phyloP scores from a whole-genome alignment of 306 rosid species.

The Dryas octopetala region DNA sequence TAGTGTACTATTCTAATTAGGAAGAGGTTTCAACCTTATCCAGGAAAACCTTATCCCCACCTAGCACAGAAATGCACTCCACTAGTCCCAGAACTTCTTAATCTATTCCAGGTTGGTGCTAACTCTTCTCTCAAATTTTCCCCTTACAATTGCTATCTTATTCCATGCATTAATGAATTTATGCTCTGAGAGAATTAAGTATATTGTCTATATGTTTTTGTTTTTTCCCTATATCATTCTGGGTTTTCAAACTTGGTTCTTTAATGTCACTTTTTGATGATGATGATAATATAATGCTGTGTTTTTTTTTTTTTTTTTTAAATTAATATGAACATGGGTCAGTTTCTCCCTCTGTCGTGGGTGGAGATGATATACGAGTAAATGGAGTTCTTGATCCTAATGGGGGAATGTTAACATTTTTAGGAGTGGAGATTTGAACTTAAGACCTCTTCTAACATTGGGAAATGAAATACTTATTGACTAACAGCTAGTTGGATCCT shows the following conservation, averaged over 20 bases:
- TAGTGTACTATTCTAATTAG: constrained; percentile 27
- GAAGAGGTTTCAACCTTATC: constrained; percentile 40
- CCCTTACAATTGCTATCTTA: neutral
- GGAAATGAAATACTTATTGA: too few relatives aligned
- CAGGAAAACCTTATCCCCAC: constrained; percentile 54
- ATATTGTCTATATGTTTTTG: neutral
- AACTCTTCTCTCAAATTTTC: neutral
- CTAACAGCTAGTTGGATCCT: too few relatives aligned
- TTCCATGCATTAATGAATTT: neutral
- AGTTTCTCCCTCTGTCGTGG: neutral
- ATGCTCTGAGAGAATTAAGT: neutral
- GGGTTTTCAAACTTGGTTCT: neutral
- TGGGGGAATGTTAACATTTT: neutral
- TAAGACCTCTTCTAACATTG: too few relatives aligned
- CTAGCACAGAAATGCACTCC: constrained; percentile 14
- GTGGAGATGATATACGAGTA: neutral
- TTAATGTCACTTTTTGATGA: neutral
- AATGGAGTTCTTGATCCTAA: neutral
- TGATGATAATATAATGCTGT: neutral
- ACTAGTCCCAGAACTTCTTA: constrained; percentile 1
- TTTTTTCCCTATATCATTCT: neutral
- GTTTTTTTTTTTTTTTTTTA: neutral
- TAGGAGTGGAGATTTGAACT: too few relatives aligned
- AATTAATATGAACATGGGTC: neutral
- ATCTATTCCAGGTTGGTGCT: constrained; percentile 41